Conservation (phyloP, 306 rosid genomes). For the Astragalus glycyphyllos region DNA sequence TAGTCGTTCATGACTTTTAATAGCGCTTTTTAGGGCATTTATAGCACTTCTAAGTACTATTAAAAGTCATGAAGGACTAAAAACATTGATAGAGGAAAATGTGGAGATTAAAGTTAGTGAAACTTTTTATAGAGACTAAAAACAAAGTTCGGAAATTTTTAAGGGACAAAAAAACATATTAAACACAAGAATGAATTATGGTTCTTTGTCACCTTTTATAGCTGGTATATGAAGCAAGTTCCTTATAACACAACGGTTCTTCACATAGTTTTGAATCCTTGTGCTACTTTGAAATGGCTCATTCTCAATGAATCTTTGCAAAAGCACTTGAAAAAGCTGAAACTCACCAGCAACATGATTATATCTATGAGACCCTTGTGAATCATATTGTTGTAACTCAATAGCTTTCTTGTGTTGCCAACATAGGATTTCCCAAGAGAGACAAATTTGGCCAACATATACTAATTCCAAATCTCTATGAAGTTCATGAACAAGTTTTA, state of each 20-base stretch:
- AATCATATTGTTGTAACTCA: constrained; percentile 57
- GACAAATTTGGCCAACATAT: constrained; percentile 92
- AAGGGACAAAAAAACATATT: no score
- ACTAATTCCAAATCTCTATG: constrained; percentile 80
- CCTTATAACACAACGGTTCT: constrained; percentile 69
- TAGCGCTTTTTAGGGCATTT: no score
- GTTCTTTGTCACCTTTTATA: constrained; percentile 61
- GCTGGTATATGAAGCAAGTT: constrained; percentile 80
- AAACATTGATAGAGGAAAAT: no score
- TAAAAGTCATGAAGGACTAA: no score
- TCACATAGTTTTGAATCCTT: constrained; percentile 72
- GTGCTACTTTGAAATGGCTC: constrained; percentile 85
- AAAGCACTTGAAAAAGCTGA: constrained; percentile 81
- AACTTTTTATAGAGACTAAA: no score
- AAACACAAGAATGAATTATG: not conserved
- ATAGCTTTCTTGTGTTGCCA: constrained; percentile 83
- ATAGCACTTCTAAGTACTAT: no score
- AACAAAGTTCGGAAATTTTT: no score
- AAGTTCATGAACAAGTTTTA: constrained; percentile 62
- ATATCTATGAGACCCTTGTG: constrained; percentile 49
- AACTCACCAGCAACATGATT: constrained; percentile 78
- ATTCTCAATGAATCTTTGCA: constrained; percentile 81
- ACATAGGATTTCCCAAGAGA: constrained; percentile 91
- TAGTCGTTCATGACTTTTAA: no score
- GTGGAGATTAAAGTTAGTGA: no score